These are phyloP conservation scores for Mortierella claussenii DNA, from an alignment of 192 early-diverging fungal species.

Conservation along the genomic window DNA sequence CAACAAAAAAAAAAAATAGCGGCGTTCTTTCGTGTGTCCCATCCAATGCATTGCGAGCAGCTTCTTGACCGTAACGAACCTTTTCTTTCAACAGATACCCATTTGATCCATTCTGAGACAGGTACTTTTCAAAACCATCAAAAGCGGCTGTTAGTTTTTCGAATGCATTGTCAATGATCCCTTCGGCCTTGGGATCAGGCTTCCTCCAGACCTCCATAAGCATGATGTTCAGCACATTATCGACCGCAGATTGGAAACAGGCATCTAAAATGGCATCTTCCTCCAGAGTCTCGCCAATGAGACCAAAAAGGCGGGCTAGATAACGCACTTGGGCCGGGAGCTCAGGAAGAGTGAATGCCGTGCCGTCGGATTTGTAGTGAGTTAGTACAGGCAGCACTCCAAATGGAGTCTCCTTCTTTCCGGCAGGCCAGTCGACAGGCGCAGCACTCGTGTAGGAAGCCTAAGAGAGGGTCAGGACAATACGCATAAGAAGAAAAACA, in stretches of 20 bases:
- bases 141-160: conserved; percentile 14
- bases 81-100: conserved; percentile 38
- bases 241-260: conserved; percentile 8
- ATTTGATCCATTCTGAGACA: conserved; percentile 40
- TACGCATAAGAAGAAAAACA: too few relatives aligned
- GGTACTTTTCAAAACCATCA: conserved; percentile 34
- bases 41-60: too few relatives aligned
- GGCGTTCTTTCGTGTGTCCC: too few relatives aligned
- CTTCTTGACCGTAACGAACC: too few relatives aligned
- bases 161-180: conserved; percentile 13
- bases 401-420: conserved; percentile 42
- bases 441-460: conserved; percentile 31
- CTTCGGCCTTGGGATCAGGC: conserved; percentile 20
- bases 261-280: conserved; percentile 32
- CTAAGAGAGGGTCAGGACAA: too few relatives aligned
- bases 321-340: conserved; percentile 21
- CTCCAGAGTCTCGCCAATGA: conserved; percentile 12
- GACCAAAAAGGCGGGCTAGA: conserved; percentile 21
- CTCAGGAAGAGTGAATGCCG: conserved; percentile 15
- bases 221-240: conserved; percentile 23
- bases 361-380: conserved; percentile 31
- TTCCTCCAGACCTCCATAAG: conserved; percentile 23
- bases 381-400: conserved; percentile 35
- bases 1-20: neutral
- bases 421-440: conserved; percentile 32